Evolutionary conservation across 2,329 filamentous ascomycete species (phyloP).

Genomic region (Cephalotrichum gorgonifer): DNA sequence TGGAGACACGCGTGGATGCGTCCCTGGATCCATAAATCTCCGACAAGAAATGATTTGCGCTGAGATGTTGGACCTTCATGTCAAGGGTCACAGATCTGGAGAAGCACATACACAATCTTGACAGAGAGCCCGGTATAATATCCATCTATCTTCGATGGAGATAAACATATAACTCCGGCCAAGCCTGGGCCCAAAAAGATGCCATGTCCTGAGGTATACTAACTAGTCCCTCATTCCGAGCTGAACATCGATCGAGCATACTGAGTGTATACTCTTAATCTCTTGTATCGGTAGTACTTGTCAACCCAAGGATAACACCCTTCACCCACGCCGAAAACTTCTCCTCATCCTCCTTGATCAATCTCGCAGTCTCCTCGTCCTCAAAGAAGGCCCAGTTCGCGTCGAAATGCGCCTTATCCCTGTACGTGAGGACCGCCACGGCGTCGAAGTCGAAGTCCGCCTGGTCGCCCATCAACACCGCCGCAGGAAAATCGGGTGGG

Average conservation of each 20-base stretch:
- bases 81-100: too few relatives aligned
- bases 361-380: slow-evolving; percentile 3
- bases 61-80: too few relatives aligned
- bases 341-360: slow-evolving; percentile 7
- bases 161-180: too few relatives aligned
- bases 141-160: too few relatives aligned
- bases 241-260: too few relatives aligned
- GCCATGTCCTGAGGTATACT: not conserved
- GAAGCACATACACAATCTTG: too few relatives aligned
- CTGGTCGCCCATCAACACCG: slow-evolving; percentile 10
- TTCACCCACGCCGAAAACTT: slow-evolving; percentile 8
- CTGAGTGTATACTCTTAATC: not conserved
- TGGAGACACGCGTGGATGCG: too few relatives aligned
- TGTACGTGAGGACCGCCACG: slow-evolving; percentile 12
- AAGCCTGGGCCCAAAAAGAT: not conserved
- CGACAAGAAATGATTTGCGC: too few relatives aligned
- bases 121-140: too few relatives aligned
- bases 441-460: slow-evolving; percentile 11
- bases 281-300: not conserved
- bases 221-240: not conserved
- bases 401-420: slow-evolving; percentile 9
- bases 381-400: slow-evolving; percentile 8
- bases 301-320: slow-evolving; percentile 1
- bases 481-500: slow-evolving; percentile 6
- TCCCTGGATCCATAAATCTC: too few relatives aligned